These are phyloP conservation scores for Thelephora ganbajun DNA, from an alignment of 768 basidiomycete species.

Conservation along the genomic window DNA sequence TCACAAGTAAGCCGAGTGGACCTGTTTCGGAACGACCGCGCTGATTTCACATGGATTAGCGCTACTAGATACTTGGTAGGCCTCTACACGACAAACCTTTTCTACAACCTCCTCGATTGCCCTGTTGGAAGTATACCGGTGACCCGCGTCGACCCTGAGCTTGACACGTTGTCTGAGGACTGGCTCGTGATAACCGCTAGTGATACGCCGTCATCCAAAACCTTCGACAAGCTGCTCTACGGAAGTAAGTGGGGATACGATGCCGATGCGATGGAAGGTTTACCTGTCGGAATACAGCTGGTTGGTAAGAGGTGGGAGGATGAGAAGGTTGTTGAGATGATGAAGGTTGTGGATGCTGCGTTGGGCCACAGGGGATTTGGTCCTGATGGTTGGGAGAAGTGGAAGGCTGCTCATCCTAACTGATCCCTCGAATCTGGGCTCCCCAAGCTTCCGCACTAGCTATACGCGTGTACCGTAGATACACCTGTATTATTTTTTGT, in stretches of 20 bases:
- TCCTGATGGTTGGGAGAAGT: constrained; percentile 31
- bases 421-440: no score
- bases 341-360: constrained; percentile 60
- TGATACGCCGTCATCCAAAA: constrained; percentile 17
- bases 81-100: constrained; percentile 17
- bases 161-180: constrained; percentile 17
- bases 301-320: constrained; percentile 73
- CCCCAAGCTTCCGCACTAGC: constrained; percentile 7
- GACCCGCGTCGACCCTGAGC: constrained; percentile 21
- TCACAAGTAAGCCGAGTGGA: constrained; percentile 10
- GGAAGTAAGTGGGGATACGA: constrained; percentile 38
- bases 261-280: constrained; percentile 50
- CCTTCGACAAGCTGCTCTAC: constrained; percentile 1
- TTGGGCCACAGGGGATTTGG: constrained; percentile 39
- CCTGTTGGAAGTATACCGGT: constrained; percentile 30
- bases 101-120: constrained; percentile 28
- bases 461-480: constrained; percentile 17
- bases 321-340: constrained; percentile 70
- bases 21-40: background rate
- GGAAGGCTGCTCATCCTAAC: constrained; percentile 13
- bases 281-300: constrained; percentile 76
- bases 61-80: constrained; percentile 4
- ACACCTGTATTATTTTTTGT: no score
- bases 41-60: background rate
- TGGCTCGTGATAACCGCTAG: constrained; percentile 8